Conservation (phyloP, 2,329 filamentous ascomycete species). For the Blumeriella jaapii region DNA sequence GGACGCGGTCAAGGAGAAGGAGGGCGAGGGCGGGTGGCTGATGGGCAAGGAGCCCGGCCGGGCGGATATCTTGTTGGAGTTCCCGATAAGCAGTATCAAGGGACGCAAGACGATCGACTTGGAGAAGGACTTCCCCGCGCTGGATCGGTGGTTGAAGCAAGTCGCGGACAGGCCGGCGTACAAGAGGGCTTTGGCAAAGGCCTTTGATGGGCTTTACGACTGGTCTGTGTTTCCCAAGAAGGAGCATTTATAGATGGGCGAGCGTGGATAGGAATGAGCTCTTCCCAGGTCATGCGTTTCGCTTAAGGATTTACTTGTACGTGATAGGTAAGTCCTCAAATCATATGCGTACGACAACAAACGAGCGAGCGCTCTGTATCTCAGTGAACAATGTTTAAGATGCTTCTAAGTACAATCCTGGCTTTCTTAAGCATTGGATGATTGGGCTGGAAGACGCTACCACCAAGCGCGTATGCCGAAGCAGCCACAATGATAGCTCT, state of each 20-base stretch:
- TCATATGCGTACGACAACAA: too few relatives aligned
- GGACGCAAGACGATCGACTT: constrained; percentile 24
- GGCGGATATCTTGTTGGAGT: constrained; percentile 27
- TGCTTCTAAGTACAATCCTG: too few relatives aligned
- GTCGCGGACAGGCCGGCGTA: constrained; percentile 22
- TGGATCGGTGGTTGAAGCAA: constrained; percentile 25
- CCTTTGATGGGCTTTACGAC: constrained; percentile 22
- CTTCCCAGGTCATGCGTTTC: too few relatives aligned
- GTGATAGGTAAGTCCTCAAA: too few relatives aligned
- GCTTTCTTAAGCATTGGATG: too few relatives aligned
- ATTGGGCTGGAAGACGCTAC: too few relatives aligned
- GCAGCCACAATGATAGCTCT: too few relatives aligned
- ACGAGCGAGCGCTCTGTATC: too few relatives aligned
- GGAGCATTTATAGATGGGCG: constrained; percentile 2
- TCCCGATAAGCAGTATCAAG: constrained; percentile 22
- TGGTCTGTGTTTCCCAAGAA: constrained; percentile 14
- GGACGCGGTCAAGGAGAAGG: constrained; percentile 16
- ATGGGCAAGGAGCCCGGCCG: constrained; percentile 24
- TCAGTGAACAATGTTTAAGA: too few relatives aligned
- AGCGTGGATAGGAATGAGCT: too few relatives aligned
- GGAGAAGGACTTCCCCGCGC: constrained; percentile 24
- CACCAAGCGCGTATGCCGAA: too few relatives aligned
- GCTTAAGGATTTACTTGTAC: too few relatives aligned
- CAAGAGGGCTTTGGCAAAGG: constrained; percentile 23
- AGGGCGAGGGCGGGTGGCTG: constrained; percentile 16